Evolutionary conservation across 2,329 filamentous ascomycete genomes (phyloP), one percentile per base, ranked within the genome.

Genomic region (Harringtonia lauricola): DNA sequence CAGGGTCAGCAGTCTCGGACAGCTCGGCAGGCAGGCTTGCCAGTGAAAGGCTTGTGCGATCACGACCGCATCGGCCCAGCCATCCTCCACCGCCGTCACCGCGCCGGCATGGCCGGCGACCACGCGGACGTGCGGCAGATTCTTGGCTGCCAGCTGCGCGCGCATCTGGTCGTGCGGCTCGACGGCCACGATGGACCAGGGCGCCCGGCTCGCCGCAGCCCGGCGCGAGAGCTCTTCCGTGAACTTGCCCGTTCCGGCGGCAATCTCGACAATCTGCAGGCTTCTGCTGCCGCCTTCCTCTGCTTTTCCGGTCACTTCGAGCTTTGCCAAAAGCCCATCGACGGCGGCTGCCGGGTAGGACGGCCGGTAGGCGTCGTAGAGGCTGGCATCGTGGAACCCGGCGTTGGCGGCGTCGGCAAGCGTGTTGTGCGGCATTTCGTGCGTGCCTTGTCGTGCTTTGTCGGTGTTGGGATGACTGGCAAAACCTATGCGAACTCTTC

Each of bases 361-460:
- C 2, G 84, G 83, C 14, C 83, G 74, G 57, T 86, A 67, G 33
- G 70, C 59, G 56, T 87, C 81, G 59, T 88, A 87, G 19, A 68
- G 65, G 2, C 67, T 57, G 17, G 80, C 81, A 50, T 84, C 68
- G 49, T 72, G 64, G 59, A 86, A 87, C 44, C 81, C 81, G 41
- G 81, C 68, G 7, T 58, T 54, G 37, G 67, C 67, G 4, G 49
- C 55, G 9, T 47, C 36, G 19, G 55, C 51, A 38, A 59, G 52
- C 22, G 38, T 18, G 31, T 48, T 19, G n/a, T 19, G 22, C 14
- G 42, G 4, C 43, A 46, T 48, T 13, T 24, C 41, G 39, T 12
- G 15, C 15, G 15, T 33, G 24, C n/a, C n/a, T n/a, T n/a, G n/a
- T n/a, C n/a, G n/a, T n/a, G n/a, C n/a, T n/a, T n/a, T n/a, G n/a